Base-by-base conservation (phyloP, 306 rosid genomes). In the Acmispon strigosus region DNA sequence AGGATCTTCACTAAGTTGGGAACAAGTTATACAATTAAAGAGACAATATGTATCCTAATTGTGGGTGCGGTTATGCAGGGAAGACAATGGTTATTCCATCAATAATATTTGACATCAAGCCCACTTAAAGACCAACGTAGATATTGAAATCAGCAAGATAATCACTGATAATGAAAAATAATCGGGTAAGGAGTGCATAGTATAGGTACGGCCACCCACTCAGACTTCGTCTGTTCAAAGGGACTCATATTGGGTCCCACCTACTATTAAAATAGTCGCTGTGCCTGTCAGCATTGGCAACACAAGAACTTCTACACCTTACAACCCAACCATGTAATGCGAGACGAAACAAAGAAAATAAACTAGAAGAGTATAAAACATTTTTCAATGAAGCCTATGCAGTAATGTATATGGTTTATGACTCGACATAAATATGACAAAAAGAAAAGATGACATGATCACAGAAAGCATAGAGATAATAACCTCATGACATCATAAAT, bases 401-500 rank as follows among this genome's bases (percentile, higher is more conserved):
- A 75, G 20, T 32, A 32, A 32, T 32, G 37, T 11, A 63, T 14
- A 45, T 8, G 20, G 19, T 66, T 39, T 29, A 49, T 37, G 13
- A 64, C 41, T 27, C 20, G 39, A 73, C 29, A 73, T 22, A 69
- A 49, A 22, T 2, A 44, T 45, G 19, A 77, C 9, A 36, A 65
- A 53, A 48, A 22, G 62, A 27, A 75, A 39, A n/a, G 7, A 62
- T 49, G 41, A 49, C 53, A 50, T 48, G 57, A 18, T 52, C 41
- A 69, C 19, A 68, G 49, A 75, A 70, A 76, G 60, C 19, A 56
- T 37, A 66, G 68, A 54, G 80, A 81, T 74, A 69, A 69, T 78
- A 54, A 95, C 99, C 97, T 88, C 97, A 95, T 95, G 58, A 85
- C 81, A 81, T 91, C 97, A 77, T 95, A 89, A 68, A 91, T 68